Conservation (phyloP, 23 red algal species). For the Gracilaria gracilis region DNA sequence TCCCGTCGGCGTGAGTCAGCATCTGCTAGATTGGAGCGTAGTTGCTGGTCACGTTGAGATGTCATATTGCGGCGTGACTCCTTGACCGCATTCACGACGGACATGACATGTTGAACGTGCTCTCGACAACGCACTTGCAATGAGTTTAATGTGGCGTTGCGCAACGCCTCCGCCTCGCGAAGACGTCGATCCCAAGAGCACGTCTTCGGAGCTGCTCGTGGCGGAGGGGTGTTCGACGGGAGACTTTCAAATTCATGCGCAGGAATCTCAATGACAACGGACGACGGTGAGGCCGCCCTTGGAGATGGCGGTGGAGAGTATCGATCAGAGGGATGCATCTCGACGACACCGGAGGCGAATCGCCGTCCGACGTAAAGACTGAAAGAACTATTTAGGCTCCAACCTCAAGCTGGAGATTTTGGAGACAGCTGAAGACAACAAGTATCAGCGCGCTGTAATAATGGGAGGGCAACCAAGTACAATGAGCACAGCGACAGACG, state of each 20-base stretch:
- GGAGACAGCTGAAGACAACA: not conserved
- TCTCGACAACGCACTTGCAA: slow-evolving; percentile 43
- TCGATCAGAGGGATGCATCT: not conserved
- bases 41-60: slow-evolving; percentile 21
- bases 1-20: slow-evolving; percentile 22
- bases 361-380: slow-evolving; percentile 33
- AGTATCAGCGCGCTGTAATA: not conserved
- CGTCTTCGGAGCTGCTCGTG: slow-evolving; percentile 7
- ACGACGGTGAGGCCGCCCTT: slow-evolving; percentile 12
- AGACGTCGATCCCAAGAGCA: slow-evolving; percentile 36
- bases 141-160: slow-evolving; percentile 48
- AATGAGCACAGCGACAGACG: slow-evolving; percentile 1
- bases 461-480: not conserved
- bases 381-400: not conserved
- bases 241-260: slow-evolving; percentile 52
- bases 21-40: slow-evolving; percentile 26
- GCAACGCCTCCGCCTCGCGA: slow-evolving; percentile 27
- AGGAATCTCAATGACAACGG: slow-evolving; percentile 49
- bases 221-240: slow-evolving; percentile 39
- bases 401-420: slow-evolving; percentile 1
- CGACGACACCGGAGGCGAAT: slow-evolving; percentile 49
- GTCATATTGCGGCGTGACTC: slow-evolving; percentile 36
- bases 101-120: slow-evolving; percentile 57
- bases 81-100: slow-evolving; percentile 40
- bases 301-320: slow-evolving; percentile 33